Evolutionary conservation across 306 rosid genomes (phyloP), one percentile per base, ranked within the genome.

Genomic region (Quercus aquifolioides): DNA sequence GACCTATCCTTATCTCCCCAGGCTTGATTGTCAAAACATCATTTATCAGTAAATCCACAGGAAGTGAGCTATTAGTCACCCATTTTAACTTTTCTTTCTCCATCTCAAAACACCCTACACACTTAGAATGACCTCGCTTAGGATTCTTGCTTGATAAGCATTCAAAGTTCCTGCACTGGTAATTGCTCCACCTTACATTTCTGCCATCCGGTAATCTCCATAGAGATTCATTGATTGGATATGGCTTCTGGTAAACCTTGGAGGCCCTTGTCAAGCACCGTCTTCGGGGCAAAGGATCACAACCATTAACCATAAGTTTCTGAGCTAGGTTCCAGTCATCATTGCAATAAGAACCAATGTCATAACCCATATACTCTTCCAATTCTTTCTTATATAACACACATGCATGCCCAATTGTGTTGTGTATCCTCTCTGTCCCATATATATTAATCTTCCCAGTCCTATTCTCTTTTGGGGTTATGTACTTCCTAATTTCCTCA

Each of bases 291-390:
- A 95, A 84, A 15, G 98, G 98, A 69, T 95, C 99, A 71, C 99
- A 96, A 4, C 99, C 99, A 4, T 84, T 86, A 51, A 96, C 88
- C 98, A 96, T 91, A 55, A 96, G 94, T 68, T 88, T 91, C 77
- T 93, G 97, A 64, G 89, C 99, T 12, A 91, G 77, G 75, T 85
- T 89, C 98, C 98, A 96, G 83, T 96, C 96, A 86, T 96, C 99
- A 21, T 96, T 87, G 67, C 99, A 96, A 41, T 93, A 96, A 13
- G 99, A 96, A 3, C 97, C 96, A 56, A 96, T 89, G 78, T 96
- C 99, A 79, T 96, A 91, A 59, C 85, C 91, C 99, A 96, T 96
- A 81, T 93, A 96, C 73, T 84, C 75, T 81, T 96, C 97, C 59
- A 93, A 49, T 60, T 88, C 96, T 19, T 87, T 90, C 91, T 88